Percentiles rank a stretch among this genome's conserved stretches.
Conservation (phyloP, 2,329 filamentous ascomycete species). For the Tolypocladium tropicale region DNA sequence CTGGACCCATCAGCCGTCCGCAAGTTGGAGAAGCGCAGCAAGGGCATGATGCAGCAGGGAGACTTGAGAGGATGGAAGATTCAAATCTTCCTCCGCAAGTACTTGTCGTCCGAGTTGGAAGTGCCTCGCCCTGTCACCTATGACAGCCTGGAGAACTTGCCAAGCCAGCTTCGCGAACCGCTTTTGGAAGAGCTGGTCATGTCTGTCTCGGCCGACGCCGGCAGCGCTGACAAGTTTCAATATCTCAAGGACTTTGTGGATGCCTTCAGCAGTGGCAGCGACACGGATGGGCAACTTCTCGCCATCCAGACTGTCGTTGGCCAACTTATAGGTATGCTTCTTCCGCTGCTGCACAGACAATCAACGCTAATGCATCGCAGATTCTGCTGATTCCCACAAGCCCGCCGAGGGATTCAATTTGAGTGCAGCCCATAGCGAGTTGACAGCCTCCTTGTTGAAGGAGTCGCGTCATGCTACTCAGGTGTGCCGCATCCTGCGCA, state of each 20-base stretch:
- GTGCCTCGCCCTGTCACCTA: slow-evolving; percentile 23
- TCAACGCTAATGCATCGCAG: slow-evolving; percentile 11
- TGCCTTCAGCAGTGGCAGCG: slow-evolving; percentile 16
- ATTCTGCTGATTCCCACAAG: slow-evolving; percentile 15
- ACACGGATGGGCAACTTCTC: slow-evolving; percentile 29
- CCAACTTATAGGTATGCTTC: slow-evolving; percentile 26
- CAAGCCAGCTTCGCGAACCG: slow-evolving; percentile 16
- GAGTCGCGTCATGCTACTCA: slow-evolving; percentile 23
- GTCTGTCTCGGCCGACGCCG: slow-evolving; percentile 21
- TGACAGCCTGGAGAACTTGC: slow-evolving; percentile 16
- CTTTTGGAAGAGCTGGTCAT: slow-evolving; percentile 21
- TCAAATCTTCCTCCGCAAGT: slow-evolving; percentile 30
- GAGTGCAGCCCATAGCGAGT: slow-evolving; percentile 28
- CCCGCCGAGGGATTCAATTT: slow-evolving; percentile 24
- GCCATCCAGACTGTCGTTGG: slow-evolving; percentile 32
- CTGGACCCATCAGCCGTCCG: slow-evolving; percentile 20
- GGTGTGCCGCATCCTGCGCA: slow-evolving; percentile 29
- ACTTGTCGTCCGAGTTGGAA: slow-evolving; percentile 21
- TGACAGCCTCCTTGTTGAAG: slow-evolving; percentile 24
- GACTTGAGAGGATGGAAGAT: slow-evolving; percentile 34
- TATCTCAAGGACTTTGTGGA: slow-evolving; percentile 29
- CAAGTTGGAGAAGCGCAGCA: slow-evolving; percentile 25
- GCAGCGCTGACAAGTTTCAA: slow-evolving; percentile 18
- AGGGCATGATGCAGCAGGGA: slow-evolving; percentile 21
- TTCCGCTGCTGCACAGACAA: not conserved